Percentiles rank a stretch among this genome's conserved stretches.
phyloP scores from a whole-genome alignment of 2,329 filamentous ascomycete species.

The Penicillium sumatraense region DNA sequence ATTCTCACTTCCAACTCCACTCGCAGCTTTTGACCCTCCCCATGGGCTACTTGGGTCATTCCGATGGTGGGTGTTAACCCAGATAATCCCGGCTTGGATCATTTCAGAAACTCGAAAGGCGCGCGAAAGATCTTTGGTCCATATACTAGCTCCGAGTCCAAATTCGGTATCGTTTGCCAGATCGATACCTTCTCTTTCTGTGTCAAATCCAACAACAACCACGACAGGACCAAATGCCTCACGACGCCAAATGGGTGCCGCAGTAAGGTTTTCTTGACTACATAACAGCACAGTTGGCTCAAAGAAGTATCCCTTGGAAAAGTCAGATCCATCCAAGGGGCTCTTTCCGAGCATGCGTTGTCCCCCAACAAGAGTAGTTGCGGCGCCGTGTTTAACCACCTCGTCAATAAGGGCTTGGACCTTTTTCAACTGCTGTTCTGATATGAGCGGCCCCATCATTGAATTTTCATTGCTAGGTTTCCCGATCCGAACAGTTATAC shows the following conservation, averaged over 20 bases:
- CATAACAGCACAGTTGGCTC: conserved; percentile 22
- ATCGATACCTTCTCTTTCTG: conserved; percentile 52
- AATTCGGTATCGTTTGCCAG: conserved; percentile 58
- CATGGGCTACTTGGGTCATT: conserved; percentile 76
- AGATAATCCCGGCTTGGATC: conserved; percentile 56
- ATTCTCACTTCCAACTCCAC: conserved; percentile 74
- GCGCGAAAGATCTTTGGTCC: conserved; percentile 56
- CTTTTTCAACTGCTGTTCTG: conserved; percentile 15
- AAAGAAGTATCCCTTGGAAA: conserved; percentile 23
- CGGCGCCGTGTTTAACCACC: conserved; percentile 3
- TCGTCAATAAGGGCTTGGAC: conserved; percentile 16
- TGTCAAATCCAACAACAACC: conserved; percentile 52
- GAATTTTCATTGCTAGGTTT: conserved; percentile 17
- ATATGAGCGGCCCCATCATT: conserved; percentile 26
- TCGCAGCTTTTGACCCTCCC: conserved; percentile 63
- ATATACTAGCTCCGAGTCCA: conserved; percentile 56
- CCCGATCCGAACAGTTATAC: conserved; percentile 34
- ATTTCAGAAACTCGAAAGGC: conserved; percentile 52
- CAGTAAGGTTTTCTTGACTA: not conserved
- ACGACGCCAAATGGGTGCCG: conserved; percentile 38
- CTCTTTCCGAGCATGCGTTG: conserved; percentile 17
- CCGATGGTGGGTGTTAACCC: conserved; percentile 64
- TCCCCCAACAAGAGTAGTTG: conserved; percentile 9
- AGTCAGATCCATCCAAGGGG: conserved; percentile 18
- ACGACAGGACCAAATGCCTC: conserved; percentile 60